These are phyloP conservation scores for Globisporangium barbulae DNA, from an alignment of 352 stramenopile species.

Conservation along the genomic window DNA sequence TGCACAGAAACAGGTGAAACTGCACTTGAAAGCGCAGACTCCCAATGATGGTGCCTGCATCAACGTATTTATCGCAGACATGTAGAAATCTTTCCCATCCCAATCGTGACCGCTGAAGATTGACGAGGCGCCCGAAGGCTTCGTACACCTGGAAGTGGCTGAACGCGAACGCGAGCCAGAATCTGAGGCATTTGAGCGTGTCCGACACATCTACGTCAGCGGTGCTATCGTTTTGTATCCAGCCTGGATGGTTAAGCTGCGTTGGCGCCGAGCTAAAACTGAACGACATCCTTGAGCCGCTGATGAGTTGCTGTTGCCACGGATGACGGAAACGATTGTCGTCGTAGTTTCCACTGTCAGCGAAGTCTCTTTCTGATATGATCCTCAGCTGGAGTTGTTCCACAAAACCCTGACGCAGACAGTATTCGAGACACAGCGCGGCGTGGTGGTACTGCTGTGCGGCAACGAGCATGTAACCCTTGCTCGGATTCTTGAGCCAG, in stretches of 20 bases:
- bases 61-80: not conserved
- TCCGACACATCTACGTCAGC: not conserved
- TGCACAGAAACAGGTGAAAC: conserved; percentile 33
- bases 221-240: conserved; percentile 2
- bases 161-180: conserved; percentile 57
- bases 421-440: conserved; percentile 48
- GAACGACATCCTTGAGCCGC: conserved; percentile 43
- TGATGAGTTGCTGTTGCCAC: conserved; percentile 8
- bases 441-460: conserved; percentile 36
- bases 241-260: conserved; percentile 25
- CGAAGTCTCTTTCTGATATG: not conserved
- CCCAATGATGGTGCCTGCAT: conserved; percentile 14
- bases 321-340: not conserved
- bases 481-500: conserved; percentile 55
- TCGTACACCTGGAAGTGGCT: conserved; percentile 56
- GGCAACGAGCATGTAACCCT: conserved; percentile 36
- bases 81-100: conserved; percentile 43
- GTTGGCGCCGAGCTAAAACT: conserved; percentile 42
- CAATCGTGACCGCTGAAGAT: conserved; percentile 34
- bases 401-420: conserved; percentile 40
- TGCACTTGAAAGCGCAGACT: conserved; percentile 26
- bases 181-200: conserved; percentile 28
- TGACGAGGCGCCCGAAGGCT: conserved; percentile 36
- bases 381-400: not conserved
- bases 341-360: not conserved